phyloP scores from a whole-genome alignment of 768 basidiomycete species.

The Xerocomus brunneocitrinus region DNA sequence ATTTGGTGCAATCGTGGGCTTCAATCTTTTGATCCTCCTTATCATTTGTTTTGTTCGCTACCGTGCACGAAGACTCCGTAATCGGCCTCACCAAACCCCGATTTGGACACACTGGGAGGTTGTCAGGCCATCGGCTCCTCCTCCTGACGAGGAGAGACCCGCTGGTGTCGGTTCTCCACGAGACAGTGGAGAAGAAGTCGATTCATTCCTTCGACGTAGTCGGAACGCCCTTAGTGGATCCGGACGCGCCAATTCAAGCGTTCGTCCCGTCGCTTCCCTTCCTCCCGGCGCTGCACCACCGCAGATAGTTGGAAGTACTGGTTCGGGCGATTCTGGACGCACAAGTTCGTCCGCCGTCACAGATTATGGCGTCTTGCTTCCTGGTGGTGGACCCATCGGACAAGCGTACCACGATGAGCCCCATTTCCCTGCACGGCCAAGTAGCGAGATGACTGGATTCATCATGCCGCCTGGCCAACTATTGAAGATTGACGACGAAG shows the following conservation, averaged over 20 bases:
- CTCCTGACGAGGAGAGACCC: constrained; percentile 30
- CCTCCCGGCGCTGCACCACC: constrained; percentile 33
- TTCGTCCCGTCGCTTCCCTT: constrained; percentile 25
- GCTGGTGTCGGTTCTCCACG: constrained; percentile 67
- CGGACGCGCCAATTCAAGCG: constrained; percentile 8
- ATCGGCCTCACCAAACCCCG: constrained; percentile 22
- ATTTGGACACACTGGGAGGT: constrained; percentile 45
- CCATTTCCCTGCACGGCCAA: constrained; percentile 23
- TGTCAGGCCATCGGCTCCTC: constrained; percentile 27
- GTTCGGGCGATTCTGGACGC: constrained; percentile 36
- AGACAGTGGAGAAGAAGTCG: constrained; percentile 64
- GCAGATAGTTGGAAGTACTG: constrained; percentile 35
- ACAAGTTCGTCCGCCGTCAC: constrained; percentile 38
- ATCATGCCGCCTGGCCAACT: constrained; percentile 37
- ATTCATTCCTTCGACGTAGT: constrained; percentile 54
- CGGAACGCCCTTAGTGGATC: constrained; percentile 17
- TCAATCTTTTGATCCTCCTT: constrained; percentile 53
- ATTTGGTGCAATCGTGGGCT: constrained; percentile 52
- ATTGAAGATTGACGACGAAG: constrained; percentile 33
- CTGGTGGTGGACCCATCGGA: constrained; percentile 30
- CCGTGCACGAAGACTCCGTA: constrained; percentile 17
- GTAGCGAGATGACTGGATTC: constrained; percentile 30
- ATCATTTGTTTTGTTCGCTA: constrained; percentile 32
- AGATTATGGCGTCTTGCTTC: constrained; percentile 32
- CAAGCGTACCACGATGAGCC: constrained; percentile 27